Percentiles rank a stretch among this genome's conserved stretches.
These are phyloP conservation scores for Saksenaea oblongispora DNA, from an alignment of 371 early-diverging fungal species.

Conservation along the genomic window DNA sequence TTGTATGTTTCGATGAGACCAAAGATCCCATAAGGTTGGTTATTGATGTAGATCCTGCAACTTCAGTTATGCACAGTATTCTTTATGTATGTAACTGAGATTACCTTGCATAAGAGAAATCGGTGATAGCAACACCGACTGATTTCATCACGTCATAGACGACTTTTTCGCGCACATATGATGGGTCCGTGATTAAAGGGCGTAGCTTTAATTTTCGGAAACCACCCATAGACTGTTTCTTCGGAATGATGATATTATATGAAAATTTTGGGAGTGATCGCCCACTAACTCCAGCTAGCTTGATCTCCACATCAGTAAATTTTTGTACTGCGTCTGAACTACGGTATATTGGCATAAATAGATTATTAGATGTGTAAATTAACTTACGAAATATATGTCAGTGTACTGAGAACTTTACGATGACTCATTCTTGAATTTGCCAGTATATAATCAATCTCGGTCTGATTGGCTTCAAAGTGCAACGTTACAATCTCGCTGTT, in stretches of 20 bases:
- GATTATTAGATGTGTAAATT: no score
- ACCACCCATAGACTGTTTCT: constrained; percentile 15
- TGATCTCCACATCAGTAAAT: constrained; percentile 14
- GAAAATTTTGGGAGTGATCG: constrained; percentile 17
- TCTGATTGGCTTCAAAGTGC: constrained; percentile 19
- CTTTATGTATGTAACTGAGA: not conserved
- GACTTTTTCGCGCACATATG: constrained; percentile 21
- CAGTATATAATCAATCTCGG: constrained; percentile 17
- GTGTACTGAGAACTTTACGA: constrained; percentile 7
- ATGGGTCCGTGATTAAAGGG: constrained; percentile 17
- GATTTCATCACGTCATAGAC: constrained; percentile 13
- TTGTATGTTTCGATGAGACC: constrained; percentile 19
- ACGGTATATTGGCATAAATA: no score
- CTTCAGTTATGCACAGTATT: not conserved
- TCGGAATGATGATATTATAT: constrained; percentile 22
- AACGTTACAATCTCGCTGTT: constrained; percentile 23
- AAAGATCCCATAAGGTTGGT: constrained; percentile 22
- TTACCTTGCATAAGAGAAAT: constrained; percentile 21
- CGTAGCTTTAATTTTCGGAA: constrained; percentile 20
- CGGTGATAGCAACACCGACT: constrained; percentile 13
- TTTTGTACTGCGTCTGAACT: constrained; percentile 14
- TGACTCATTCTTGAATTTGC: constrained; percentile 7
- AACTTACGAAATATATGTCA: constrained; percentile 23
- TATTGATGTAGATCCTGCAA: constrained; percentile 19
- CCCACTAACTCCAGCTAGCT: constrained; percentile 20